phyloP scores from a whole-genome alignment of 305 asterid species.

The Solanum chacoense region DNA sequence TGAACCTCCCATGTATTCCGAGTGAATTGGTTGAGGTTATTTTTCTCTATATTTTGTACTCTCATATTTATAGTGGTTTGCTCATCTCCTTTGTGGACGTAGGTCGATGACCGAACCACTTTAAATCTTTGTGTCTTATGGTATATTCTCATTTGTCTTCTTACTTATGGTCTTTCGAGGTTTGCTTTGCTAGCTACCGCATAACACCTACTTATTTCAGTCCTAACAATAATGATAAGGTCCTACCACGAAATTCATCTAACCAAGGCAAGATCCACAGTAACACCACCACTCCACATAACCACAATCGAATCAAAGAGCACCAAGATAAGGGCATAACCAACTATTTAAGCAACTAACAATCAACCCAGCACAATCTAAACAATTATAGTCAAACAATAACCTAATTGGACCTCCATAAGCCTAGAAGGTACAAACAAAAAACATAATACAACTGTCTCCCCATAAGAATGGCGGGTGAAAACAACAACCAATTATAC shows the following conservation, averaged over 20 bases:
- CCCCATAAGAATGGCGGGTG: neutral
- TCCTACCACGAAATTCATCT: neutral
- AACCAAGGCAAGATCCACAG: neutral
- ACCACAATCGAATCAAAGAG: neutral
- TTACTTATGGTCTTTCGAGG: no score
- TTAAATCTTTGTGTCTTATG: no score
- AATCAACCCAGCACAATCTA: neutral
- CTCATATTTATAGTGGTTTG: no score
- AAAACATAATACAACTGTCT: neutral
- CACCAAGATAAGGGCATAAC: neutral
- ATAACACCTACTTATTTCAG: no score
- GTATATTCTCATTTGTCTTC: no score
- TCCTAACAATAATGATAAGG: neutral
- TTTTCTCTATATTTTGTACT: no score
- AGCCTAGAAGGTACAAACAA: neutral
- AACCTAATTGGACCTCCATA: neutral
- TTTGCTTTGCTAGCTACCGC: no score
- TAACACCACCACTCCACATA: neutral
- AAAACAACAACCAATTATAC: neutral
- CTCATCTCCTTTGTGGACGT: no score
- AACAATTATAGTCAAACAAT: neutral
- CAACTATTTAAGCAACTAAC: neutral
- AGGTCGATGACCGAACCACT: no score
- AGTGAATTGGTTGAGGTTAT: no score
- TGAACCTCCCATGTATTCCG: no score